phyloP scores from a whole-genome alignment of 805 yeast species.

The Sugiyamaella lignohabitans region DNA sequence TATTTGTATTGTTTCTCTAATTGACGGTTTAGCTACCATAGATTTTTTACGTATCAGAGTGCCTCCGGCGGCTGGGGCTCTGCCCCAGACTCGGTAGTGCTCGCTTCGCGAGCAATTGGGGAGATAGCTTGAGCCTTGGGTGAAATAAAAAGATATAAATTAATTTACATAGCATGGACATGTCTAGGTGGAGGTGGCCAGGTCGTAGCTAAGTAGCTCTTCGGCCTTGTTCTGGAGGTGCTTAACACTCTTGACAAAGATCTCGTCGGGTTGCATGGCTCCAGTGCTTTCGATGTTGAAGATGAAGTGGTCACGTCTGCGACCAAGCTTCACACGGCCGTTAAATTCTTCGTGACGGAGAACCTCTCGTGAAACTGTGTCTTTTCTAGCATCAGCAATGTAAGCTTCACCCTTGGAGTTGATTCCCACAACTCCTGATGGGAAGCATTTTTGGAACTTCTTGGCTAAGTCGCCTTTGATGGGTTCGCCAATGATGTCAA shows the following conservation, averaged over 20 bases:
- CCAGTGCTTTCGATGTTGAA: conserved; percentile 94
- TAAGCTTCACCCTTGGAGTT: conserved; percentile 60
- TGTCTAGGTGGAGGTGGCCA: conserved; percentile 1
- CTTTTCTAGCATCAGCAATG: conserved; percentile 86
- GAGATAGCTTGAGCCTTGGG: too few relatives aligned
- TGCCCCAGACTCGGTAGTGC: too few relatives aligned
- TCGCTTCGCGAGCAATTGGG: too few relatives aligned
- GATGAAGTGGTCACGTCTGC: conserved; percentile 87
- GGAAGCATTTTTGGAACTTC: conserved; percentile 83
- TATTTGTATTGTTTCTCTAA: too few relatives aligned
- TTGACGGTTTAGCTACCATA: too few relatives aligned
- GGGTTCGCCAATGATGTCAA: conserved; percentile 60
- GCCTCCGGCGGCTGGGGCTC: too few relatives aligned
- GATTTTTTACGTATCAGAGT: too few relatives aligned
- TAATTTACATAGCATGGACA: not conserved
- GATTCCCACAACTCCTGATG: conserved; percentile 84
- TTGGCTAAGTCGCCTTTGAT: conserved; percentile 71
- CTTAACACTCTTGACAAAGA: conserved; percentile 83
- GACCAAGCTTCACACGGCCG: conserved; percentile 84
- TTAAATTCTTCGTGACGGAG: conserved; percentile 87
- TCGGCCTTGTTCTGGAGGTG: conserved; percentile 66
- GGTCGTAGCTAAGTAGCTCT: conserved; percentile 20
- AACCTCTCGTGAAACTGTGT: conserved; percentile 95
- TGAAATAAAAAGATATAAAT: not conserved
- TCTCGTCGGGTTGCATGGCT: conserved; percentile 95